A percentile compares a stretch with the other conserved stretches of the same genome.
These are phyloP conservation scores for Penicillium sp. DNA, from an alignment of 2,329 filamentous ascomycete species.

Conservation along the genomic window DNA sequence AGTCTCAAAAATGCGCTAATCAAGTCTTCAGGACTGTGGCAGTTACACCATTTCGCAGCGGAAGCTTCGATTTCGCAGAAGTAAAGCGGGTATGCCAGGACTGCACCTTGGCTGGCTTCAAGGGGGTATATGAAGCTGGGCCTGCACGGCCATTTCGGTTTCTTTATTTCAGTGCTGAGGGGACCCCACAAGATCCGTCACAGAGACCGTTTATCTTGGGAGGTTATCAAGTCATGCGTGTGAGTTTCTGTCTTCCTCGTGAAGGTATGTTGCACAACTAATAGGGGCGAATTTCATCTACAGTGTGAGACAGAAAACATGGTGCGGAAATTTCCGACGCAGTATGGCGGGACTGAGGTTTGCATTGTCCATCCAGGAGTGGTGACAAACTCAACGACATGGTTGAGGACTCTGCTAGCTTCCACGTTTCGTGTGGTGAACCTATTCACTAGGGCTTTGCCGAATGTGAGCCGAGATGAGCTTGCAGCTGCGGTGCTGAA, in stretches of 20 bases:
- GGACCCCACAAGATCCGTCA: slow-evolving; percentile 46
- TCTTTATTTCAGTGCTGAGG: slow-evolving; percentile 52
- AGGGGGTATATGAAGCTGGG: slow-evolving; percentile 36
- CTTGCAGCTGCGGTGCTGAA: slow-evolving; percentile 7
- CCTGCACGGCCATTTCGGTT: slow-evolving; percentile 44
- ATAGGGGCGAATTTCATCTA: neutral
- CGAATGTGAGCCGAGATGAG: slow-evolving; percentile 3
- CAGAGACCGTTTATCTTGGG: slow-evolving; percentile 34
- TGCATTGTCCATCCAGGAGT: slow-evolving; percentile 12
- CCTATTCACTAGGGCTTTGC: slow-evolving; percentile 1
- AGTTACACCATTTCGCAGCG: slow-evolving; percentile 31
- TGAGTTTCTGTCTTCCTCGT: neutral
- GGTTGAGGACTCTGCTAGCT: neutral
- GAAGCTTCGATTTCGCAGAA: slow-evolving; percentile 35
- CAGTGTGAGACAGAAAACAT: slow-evolving; percentile 12
- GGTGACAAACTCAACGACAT: slow-evolving; percentile 4
- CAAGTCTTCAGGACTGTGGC: slow-evolving; percentile 5
- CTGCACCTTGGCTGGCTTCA: slow-evolving; percentile 35
- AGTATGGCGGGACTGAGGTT: neutral
- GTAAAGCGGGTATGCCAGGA: slow-evolving; percentile 45
- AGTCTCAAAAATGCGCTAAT: neutral
- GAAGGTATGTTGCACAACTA: neutral
- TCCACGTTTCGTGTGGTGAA: neutral
- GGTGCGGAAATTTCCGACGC: slow-evolving; percentile 1
- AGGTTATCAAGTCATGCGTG: slow-evolving; percentile 14